Evolutionary conservation across 345 rosid genomes (phyloP), one percentile per base, ranked within the genome.

Genomic region (Arabidopsis arenosa): DNA sequence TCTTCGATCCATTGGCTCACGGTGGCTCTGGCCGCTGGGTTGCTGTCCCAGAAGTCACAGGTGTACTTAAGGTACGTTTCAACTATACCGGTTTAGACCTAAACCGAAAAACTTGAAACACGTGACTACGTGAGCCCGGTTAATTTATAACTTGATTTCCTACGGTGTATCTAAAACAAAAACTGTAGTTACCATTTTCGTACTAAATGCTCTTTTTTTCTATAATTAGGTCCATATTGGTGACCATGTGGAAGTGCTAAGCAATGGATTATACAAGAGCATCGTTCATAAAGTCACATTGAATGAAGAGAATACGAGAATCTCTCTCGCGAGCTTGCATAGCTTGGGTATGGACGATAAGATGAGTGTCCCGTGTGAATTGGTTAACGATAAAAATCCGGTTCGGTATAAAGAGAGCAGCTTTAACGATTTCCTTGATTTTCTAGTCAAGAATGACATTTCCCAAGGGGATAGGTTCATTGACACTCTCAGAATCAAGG

Each of bases 311-410:
- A 78, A 17, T 63, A 83, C 82, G 11, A 78, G 94, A 52, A 32
- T 87, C 21, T 90, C 93, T 2, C 78, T 87, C 41, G 91, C 89
- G 0, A 88, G 94, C 75, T 68, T 90, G 11, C 92, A 87, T n/a
- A 85, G 92, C 47, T 80, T 87, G 73, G 88, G 82, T 3, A 71
- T 88, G 85, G 86, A 90, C 69, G 92, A 88, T 52, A 85, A 82
- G 68, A 81, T 88, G 86, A 83, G 65, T 39, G 70, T 86, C 15
- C 91, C 96, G 2, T 3, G 59, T 53, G 88, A 85, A 68, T 84
- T 88, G 15, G 79, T 87, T 47, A 87, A 80, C 23, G 82, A 79
- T 17, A 37, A 83, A 11, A 77, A 83, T 17, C 89, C 86, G 7
- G 72, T 70, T 78, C 53, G 63, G 43, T 90, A 88, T 3, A 82